phyloP scores from a whole-genome alignment of 2,329 filamentous ascomycete species.

The Neofusicoccum umdonicola region DNA sequence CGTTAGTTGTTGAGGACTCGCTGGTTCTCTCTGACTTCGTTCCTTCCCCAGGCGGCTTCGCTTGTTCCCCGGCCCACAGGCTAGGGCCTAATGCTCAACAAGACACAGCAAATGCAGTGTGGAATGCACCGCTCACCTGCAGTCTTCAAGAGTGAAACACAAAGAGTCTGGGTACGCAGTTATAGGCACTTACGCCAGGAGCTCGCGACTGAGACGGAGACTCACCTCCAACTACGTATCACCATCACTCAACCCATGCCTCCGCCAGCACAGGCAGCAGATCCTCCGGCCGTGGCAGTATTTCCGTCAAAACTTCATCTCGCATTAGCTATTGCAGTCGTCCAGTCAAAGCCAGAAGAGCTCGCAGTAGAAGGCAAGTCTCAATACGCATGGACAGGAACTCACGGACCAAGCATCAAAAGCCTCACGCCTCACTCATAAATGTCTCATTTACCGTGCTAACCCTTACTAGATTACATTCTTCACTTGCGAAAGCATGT shows the following conservation, averaged over 20 bases:
- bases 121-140: no score
- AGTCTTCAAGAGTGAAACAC: not conserved
- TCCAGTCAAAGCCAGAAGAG: constrained; percentile 38
- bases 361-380: constrained; percentile 32
- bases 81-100: no score
- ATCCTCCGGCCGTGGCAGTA: not conserved
- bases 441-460: not conserved
- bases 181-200: no score
- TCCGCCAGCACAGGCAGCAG: not conserved
- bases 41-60: constrained; percentile 5
- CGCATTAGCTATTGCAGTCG: constrained; percentile 35
- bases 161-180: no score
- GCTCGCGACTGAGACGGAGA: no score
- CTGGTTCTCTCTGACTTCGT: not conserved
- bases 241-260: not conserved
- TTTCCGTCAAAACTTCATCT: constrained; percentile 23
- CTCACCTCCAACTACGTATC: not conserved
- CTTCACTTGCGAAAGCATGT: constrained; percentile 36
- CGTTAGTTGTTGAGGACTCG: not conserved
- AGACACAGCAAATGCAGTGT: no score
- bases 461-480: constrained; percentile 28
- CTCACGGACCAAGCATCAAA: not conserved
- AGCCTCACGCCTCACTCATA: not conserved
- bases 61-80: not conserved
- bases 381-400: not conserved